Base-by-base conservation (phyloP, 2,329 filamentous ascomycete genomes). In the Penicillium aurantiogriseum region DNA sequence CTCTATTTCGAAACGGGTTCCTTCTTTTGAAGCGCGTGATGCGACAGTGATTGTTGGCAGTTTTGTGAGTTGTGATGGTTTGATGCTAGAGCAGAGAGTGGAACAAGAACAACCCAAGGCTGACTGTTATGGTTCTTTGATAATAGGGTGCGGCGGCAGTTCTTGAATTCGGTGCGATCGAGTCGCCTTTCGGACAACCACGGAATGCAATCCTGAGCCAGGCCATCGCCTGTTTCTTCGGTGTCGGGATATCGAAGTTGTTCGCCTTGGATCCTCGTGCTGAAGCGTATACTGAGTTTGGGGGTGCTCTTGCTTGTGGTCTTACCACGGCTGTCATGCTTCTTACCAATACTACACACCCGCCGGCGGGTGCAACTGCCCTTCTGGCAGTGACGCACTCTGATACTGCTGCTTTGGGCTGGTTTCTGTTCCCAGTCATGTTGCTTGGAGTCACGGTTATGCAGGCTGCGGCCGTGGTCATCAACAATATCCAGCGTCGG, bases 291-390 rank as follows among this genome's bases (percentile, higher is more conserved):
- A 82, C 82, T 31, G 89, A 85, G 81, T 67, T 90, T 0, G 87
- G 81, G 1, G 88, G 85, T 11, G 83, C 88, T 11, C 73, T 91
- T 0, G 78, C 86, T 1, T 90, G 88, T 62, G 88, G 85, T 0
- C 70, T 81, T 3, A 81, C 88, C 0, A 88, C 84, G 0, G 77
- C 81, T 1, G 57, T 85, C 55, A 92, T 91, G 89, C 81, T 80
- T 0, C 66, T 90, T 23, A 91, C 88, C 2, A 87, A 87, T 51
- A 91, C 88, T 0, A 80, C 89, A 0, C 88, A 92, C 63, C 89
- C 89, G 0, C 89, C 89, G 0, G 89, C 88, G 0, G 89, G 89
- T 5, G 88, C 89, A 9, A 92, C 88, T 0, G 88, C 88, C 0
- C 74, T 92, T 1, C 75, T 92, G 27, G 87, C 88, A 0, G 86